A percentile compares a stretch with the other conserved stretches of the same genome.
phyloP scores from a whole-genome alignment of 345 rosid species.

The Adansonia digitata region DNA sequence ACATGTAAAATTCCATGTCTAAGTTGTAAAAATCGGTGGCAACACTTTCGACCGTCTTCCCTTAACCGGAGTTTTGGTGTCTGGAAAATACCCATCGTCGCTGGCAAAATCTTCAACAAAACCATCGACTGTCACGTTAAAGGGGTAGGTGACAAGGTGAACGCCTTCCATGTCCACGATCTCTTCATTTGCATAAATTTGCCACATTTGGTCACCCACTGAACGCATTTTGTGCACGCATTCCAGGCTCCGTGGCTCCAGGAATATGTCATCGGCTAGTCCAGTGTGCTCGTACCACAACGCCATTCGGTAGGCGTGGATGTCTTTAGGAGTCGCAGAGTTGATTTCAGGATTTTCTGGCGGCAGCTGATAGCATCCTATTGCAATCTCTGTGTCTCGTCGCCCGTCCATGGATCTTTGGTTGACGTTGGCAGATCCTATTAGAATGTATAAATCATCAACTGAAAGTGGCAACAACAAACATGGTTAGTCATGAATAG shows the following conservation, averaged over 20 bases:
- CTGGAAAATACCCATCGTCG: conserved; percentile 54
- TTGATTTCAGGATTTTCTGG: conserved; percentile 8
- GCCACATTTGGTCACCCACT: conserved; percentile 71
- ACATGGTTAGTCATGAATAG: not conserved
- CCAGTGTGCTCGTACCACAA: conserved; percentile 77
- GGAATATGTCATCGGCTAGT: conserved; percentile 31
- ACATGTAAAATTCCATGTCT: not conserved
- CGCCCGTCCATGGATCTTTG: conserved; percentile 89
- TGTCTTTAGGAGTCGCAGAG: conserved; percentile 14
- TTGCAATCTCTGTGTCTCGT: conserved; percentile 84
- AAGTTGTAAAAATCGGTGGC: conserved; percentile 65
- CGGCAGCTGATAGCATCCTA: conserved; percentile 60
- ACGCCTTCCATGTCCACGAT: conserved; percentile 69
- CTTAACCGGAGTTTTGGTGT: conserved; percentile 61
- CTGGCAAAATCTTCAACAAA: conserved; percentile 40
- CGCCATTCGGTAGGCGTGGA: conserved; percentile 54
- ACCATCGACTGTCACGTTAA: conserved; percentile 53
- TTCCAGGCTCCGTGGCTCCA: conserved; percentile 51
- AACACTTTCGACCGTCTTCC: conserved; percentile 67
- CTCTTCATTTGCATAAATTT: conserved; percentile 54
- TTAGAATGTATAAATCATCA: conserved; percentile 61
- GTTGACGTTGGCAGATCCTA: conserved; percentile 82
- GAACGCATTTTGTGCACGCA: conserved; percentile 47
- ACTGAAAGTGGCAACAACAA: conserved; percentile 31
- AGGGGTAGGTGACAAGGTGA: conserved; percentile 67